A percentile compares a stretch with the other conserved stretches of the same genome.
phyloP scores from a whole-genome alignment of 1,284 basidiomycete species.

The Macrocybe sp. region DNA sequence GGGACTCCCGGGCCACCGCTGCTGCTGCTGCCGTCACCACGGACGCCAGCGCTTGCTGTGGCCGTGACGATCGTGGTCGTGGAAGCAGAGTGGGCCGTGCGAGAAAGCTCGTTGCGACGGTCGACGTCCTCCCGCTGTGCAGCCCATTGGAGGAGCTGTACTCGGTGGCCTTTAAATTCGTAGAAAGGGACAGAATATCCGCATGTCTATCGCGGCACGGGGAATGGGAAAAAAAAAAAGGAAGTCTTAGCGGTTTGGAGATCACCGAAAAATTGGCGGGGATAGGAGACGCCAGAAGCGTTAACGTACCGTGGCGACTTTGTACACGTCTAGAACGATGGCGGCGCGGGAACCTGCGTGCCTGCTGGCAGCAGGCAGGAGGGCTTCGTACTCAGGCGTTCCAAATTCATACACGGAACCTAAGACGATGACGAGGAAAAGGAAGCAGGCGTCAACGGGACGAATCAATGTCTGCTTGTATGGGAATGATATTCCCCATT shows the following conservation, averaged over 20 bases:
- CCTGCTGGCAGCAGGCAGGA: constrained; percentile 30
- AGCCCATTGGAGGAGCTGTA: constrained; percentile 26
- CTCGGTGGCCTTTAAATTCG: constrained; percentile 35
- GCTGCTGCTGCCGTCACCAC: too few relatives aligned
- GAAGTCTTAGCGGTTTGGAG: background rate
- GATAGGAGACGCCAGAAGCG: background rate
- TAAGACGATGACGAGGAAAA: constrained; percentile 12
- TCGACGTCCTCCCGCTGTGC: constrained; percentile 23
- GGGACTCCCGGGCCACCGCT: too few relatives aligned
- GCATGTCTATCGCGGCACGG: constrained; percentile 28
- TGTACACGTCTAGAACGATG: constrained; percentile 38
- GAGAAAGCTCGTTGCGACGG: constrained; percentile 15
- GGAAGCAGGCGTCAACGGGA: constrained; percentile 2
- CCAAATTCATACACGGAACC: constrained; percentile 40
- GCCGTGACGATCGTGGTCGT: background rate
- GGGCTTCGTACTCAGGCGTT: constrained; percentile 33
- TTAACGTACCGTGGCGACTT: constrained; percentile 36
- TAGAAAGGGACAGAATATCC: constrained; percentile 40
- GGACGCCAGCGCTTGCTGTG: background rate
- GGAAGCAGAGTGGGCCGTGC: constrained; percentile 6
- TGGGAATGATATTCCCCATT: too few relatives aligned
- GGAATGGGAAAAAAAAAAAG: background rate
- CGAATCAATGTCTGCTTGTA: background rate
- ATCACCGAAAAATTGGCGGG: background rate
- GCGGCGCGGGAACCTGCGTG: constrained; percentile 39